Conservation (phyloP, 1,284 basidiomycete species). For the Puccinia polysora region DNA sequence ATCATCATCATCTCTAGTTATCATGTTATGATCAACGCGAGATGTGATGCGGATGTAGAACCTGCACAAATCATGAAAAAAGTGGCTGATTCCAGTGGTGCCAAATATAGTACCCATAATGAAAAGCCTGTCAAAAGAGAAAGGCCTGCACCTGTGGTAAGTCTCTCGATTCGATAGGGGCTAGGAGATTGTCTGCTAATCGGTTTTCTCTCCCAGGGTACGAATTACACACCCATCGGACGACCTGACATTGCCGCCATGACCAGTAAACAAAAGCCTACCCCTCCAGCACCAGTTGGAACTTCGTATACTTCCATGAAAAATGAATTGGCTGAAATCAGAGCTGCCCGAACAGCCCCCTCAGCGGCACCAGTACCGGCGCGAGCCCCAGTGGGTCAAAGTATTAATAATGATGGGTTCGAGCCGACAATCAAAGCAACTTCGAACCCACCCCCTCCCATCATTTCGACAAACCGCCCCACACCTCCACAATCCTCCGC, state of each 20-base stretch:
- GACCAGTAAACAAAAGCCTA: slow-evolving; percentile 44
- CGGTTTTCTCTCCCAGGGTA: slow-evolving; percentile 47
- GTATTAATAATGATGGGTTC: slow-evolving; percentile 29
- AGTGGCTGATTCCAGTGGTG: slow-evolving; percentile 84
- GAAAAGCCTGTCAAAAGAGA: slow-evolving; percentile 49
- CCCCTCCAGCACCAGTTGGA: slow-evolving; percentile 46
- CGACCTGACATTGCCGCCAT: slow-evolving; percentile 51
- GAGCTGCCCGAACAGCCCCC: slow-evolving; percentile 51
- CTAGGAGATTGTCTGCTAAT: slow-evolving; percentile 57
- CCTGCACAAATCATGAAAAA: slow-evolving; percentile 75
- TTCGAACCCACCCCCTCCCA: slow-evolving; percentile 23
- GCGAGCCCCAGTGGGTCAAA: slow-evolving; percentile 54
- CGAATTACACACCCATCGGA: slow-evolving; percentile 52
- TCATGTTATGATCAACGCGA: slow-evolving; percentile 85
- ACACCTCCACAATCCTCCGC: slow-evolving; percentile 54
- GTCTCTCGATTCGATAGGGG: slow-evolving; percentile 64
- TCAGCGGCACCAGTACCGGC: slow-evolving; percentile 53
- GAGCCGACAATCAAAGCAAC: slow-evolving; percentile 43
- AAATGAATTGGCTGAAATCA: slow-evolving; percentile 52
- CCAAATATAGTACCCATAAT: slow-evolving; percentile 72
- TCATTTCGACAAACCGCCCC: slow-evolving; percentile 23
- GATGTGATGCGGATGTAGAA: slow-evolving; percentile 80
- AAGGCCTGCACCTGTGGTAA: slow-evolving; percentile 54
- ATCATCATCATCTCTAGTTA: slow-evolving; percentile 53
- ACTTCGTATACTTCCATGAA: slow-evolving; percentile 52